These are phyloP conservation scores for Kwoniella dejecticola DNA, from an alignment of 768 basidiomycete species.

Conservation along the genomic window DNA sequence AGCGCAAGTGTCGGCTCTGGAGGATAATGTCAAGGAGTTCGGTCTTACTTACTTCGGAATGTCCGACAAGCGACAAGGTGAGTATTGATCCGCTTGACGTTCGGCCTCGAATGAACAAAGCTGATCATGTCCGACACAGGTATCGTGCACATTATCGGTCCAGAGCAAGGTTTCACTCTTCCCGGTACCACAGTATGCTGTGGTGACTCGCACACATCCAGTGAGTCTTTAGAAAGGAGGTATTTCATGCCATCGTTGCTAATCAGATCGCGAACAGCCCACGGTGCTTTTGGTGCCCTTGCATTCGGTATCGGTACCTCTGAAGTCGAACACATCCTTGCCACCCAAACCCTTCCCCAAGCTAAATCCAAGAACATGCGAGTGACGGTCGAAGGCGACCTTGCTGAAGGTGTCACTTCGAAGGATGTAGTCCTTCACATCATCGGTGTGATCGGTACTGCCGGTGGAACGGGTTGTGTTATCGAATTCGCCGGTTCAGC, in stretches of 20 bases:
- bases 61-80: slow-evolving; percentile 84
- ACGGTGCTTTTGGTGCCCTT: slow-evolving; percentile 88
- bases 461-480: slow-evolving; percentile 85
- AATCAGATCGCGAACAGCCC: slow-evolving; percentile 60
- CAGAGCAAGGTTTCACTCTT: slow-evolving; percentile 86
- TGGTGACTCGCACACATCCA: slow-evolving; percentile 91
- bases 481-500: slow-evolving; percentile 91
- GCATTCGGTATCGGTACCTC: slow-evolving; percentile 93
- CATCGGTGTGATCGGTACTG: slow-evolving; percentile 89
- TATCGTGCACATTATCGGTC: slow-evolving; percentile 86
- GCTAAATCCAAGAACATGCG: slow-evolving; percentile 90
- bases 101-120: not conserved
- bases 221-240: slow-evolving; percentile 61
- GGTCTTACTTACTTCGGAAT: slow-evolving; percentile 90
- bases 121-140: slow-evolving; percentile 57
- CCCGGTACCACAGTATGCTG: slow-evolving; percentile 67
- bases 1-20: slow-evolving; percentile 77
- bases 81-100: slow-evolving; percentile 15
- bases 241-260: not conserved
- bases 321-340: slow-evolving; percentile 91
- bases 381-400: slow-evolving; percentile 79
- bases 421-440: slow-evolving; percentile 90
- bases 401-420: slow-evolving; percentile 75
- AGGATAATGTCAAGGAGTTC: slow-evolving; percentile 88
- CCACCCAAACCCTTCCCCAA: slow-evolving; percentile 85